Percentiles rank a stretch among this genome's conserved stretches.
These are phyloP conservation scores for Jackrogersella minutella DNA, from an alignment of 495 filamentous ascomycete genomes.

Conservation along the genomic window DNA sequence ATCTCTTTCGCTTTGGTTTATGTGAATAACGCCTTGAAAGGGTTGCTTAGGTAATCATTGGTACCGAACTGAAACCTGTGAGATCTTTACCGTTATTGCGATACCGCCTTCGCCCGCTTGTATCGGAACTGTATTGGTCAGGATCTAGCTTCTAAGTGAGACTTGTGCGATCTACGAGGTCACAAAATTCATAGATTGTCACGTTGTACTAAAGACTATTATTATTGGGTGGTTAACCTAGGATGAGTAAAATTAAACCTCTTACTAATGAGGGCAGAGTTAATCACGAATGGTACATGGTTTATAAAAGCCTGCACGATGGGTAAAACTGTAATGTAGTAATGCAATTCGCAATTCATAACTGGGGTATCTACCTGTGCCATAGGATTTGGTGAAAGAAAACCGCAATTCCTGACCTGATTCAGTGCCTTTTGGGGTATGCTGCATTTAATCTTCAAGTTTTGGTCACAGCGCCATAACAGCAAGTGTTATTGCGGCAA, in stretches of 20 bases:
- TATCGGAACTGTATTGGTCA: not conserved
- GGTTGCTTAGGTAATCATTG: not conserved
- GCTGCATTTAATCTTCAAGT: not conserved
- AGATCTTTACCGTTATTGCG: not conserved
- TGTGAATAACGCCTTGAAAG: not conserved
- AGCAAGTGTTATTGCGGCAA: not conserved
- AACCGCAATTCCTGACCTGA: constrained; percentile 10
- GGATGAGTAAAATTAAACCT: not conserved
- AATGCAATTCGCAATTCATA: constrained; percentile 21
- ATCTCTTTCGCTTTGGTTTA: not conserved
- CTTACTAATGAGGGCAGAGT: too few species aligned
- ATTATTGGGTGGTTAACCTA: not conserved
- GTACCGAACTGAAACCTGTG: not conserved
- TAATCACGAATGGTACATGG: not conserved
- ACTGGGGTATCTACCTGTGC: constrained; percentile 28
- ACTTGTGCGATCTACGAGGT: not conserved
- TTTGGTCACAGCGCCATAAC: not conserved
- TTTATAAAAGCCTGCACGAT: not conserved
- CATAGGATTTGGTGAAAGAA: constrained; percentile 14
- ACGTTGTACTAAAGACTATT: not conserved
- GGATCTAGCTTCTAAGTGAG: not conserved
- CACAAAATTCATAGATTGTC: not conserved
- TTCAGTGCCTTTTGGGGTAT: not conserved
- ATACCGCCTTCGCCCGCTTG: not conserved
- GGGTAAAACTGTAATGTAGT: not conserved